phyloP scores from a whole-genome alignment of 805 yeast genomes.

The Wickerhamomyces tratensis region DNA sequence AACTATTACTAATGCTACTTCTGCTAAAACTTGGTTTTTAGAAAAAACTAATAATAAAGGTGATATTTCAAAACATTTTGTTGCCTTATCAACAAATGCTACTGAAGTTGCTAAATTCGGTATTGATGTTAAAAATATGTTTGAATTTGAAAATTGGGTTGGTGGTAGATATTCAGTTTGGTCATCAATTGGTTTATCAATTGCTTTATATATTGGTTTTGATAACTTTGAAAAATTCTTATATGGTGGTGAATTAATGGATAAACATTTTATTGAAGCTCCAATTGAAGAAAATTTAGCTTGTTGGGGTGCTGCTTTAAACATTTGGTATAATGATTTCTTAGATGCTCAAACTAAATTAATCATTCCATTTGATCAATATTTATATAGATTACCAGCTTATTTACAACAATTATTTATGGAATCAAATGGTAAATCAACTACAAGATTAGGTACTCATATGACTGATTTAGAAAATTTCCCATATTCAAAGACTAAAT shows the following conservation, averaged over 20 bases:
- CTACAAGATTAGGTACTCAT: constrained; percentile 44
- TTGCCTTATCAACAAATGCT: constrained; percentile 91
- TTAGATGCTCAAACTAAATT: constrained; percentile 96
- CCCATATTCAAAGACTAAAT: constrained; percentile 62
- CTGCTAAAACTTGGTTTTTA: constrained; percentile 94
- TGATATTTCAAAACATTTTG: constrained; percentile 94
- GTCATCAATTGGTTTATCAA: constrained; percentile 97
- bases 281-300: constrained; percentile 92
- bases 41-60: constrained; percentile 51
- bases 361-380: constrained; percentile 98
- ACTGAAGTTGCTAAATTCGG: constrained; percentile 90
- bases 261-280: constrained; percentile 76
- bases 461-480: background rate
- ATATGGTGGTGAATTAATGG: constrained; percentile 97
- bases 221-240: constrained; percentile 89
- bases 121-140: constrained; percentile 96
- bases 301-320: constrained; percentile 81
- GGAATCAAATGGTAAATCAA: constrained; percentile 99
- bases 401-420: constrained; percentile 96
- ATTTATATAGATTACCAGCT: constrained; percentile 98
- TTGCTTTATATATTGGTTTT: constrained; percentile 89
- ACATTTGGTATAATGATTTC: constrained; percentile 98
- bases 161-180: constrained; percentile 99
- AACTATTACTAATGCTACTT: constrained; percentile 91
- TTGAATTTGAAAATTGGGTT: constrained; percentile 97